phyloP scores from a whole-genome alignment of 352 stramenopile species.

The Pythium graminicola region DNA sequence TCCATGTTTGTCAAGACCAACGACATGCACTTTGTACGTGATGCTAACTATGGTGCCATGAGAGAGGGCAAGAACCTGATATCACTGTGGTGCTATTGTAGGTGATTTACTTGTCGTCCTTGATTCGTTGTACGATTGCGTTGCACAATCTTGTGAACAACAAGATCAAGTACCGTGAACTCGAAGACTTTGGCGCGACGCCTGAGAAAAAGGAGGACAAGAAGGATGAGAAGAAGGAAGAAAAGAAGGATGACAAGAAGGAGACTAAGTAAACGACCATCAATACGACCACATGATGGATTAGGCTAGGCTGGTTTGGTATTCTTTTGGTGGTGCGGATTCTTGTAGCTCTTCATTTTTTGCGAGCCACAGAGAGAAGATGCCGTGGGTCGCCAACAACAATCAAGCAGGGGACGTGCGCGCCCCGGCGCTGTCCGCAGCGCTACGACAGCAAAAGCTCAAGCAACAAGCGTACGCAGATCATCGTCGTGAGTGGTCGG shows the following conservation, averaged over 20 bases:
- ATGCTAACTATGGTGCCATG: background rate
- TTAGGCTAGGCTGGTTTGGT: slow-evolving; percentile 1
- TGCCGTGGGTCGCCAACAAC: slow-evolving; percentile 84
- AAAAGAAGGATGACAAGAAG: slow-evolving; percentile 24
- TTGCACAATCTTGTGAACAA: slow-evolving; percentile 99
- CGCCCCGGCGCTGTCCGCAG: slow-evolving; percentile 57
- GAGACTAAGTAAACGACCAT: slow-evolving; percentile 14
- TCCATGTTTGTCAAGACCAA: slow-evolving; percentile 99
- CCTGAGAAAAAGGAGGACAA: slow-evolving; percentile 66
- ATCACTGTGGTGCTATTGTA: slow-evolving; percentile 21
- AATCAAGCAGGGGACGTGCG: slow-evolving; percentile 77
- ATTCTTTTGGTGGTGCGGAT: slow-evolving; percentile 9
- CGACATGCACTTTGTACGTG: slow-evolving; percentile 97
- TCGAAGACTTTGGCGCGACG: slow-evolving; percentile 61
- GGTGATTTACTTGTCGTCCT: slow-evolving; percentile 96
- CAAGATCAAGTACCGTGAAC: slow-evolving; percentile 96
- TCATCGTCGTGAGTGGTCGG: slow-evolving; percentile 25
- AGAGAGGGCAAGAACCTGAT: slow-evolving; percentile 1
- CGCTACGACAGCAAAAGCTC: slow-evolving; percentile 46
- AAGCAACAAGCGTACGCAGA: slow-evolving; percentile 21
- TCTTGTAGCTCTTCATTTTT: slow-evolving; percentile 5
- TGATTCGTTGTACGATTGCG: slow-evolving; percentile 97
- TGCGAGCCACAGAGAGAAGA: slow-evolving; percentile 24
- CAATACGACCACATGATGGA: background rate
- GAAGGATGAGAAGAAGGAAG: slow-evolving; percentile 33